These are phyloP conservation scores for Emmonsia crescens DNA, from an alignment of 2,329 filamentous ascomycete species.

Conservation along the genomic window DNA sequence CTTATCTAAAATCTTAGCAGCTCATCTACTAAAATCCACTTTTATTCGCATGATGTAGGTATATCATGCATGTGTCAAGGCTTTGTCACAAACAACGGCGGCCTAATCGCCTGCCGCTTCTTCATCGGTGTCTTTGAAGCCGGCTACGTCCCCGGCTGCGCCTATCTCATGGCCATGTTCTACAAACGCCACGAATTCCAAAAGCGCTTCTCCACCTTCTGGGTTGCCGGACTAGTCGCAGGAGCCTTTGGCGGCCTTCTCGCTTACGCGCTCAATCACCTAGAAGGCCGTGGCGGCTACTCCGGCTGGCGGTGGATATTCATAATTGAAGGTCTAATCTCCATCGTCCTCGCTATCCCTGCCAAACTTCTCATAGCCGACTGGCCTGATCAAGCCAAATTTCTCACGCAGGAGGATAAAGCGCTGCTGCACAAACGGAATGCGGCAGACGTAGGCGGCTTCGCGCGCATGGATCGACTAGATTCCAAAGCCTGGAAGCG, in stretches of 20 bases:
- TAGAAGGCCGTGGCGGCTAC: conserved; percentile 21
- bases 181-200: conserved; percentile 32
- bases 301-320: conserved; percentile 27
- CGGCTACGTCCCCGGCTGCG: conserved; percentile 29
- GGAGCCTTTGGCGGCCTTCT: conserved; percentile 24
- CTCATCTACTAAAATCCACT: no score
- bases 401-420: conserved; percentile 21
- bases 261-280: conserved; percentile 19
- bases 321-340: conserved; percentile 26
- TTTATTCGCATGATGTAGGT: no score
- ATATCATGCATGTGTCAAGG: conserved; percentile 21
- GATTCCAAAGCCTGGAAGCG: conserved; percentile 19
- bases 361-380: conserved; percentile 23
- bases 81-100: conserved; percentile 21
- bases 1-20: no score
- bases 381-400: conserved; percentile 25
- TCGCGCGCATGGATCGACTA: conserved; percentile 21
- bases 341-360: conserved; percentile 18
- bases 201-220: conserved; percentile 25
- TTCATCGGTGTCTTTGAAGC: conserved; percentile 25
- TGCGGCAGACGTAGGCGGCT: conserved; percentile 16
- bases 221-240: conserved; percentile 23
- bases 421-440: conserved; percentile 17
- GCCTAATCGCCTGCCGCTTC: conserved; percentile 22
- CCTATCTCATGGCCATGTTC: conserved; percentile 22